Percentiles rank a stretch among this genome's conserved stretches.
Conservation (phyloP, 495 filamentous ascomycete genomes). For the Xanthoparmelia taractica region DNA sequence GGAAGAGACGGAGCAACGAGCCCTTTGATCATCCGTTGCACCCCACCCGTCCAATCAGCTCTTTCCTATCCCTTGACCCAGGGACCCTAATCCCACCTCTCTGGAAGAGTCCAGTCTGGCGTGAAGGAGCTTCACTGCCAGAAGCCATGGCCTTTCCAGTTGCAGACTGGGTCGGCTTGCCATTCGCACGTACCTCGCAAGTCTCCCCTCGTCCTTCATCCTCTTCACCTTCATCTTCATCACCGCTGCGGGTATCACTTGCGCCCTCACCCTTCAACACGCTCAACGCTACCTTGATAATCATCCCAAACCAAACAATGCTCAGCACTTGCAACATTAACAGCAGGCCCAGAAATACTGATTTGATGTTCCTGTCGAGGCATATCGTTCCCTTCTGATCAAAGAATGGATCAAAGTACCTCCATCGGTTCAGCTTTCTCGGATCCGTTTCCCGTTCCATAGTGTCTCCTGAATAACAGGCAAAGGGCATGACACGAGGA, state of each 20-base stretch:
- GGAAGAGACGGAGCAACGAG: not conserved
- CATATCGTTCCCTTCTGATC: constrained; percentile 64
- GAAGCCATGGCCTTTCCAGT: constrained; percentile 1
- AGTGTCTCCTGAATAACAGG: constrained; percentile 60
- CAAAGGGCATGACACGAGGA: constrained; percentile 51
- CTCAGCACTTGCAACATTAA: constrained; percentile 72
- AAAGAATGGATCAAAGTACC: constrained; percentile 63
- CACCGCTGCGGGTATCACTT: constrained; percentile 82
- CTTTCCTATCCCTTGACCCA: constrained; percentile 13
- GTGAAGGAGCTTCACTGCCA: constrained; percentile 6
- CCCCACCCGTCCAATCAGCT: constrained; percentile 18
- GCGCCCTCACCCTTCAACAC: constrained; percentile 70
- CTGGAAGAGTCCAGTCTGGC: constrained; percentile 15
- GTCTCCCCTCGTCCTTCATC: constrained; percentile 40
- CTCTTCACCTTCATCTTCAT: constrained; percentile 63
- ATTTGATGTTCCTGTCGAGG: constrained; percentile 64
- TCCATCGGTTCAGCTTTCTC: constrained; percentile 45
- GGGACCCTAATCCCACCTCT: constrained; percentile 16
- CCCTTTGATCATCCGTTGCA: constrained; percentile 14
- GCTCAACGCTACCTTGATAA: constrained; percentile 66
- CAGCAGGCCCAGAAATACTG: constrained; percentile 66
- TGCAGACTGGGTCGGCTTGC: constrained; percentile 3
- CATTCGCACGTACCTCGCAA: constrained; percentile 14
- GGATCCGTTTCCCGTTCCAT: constrained; percentile 23
- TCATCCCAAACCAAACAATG: constrained; percentile 85